Evolutionary conservation across 805 yeast genomes (phyloP).

Genomic region (Saccharomycopsis amapae): DNA sequence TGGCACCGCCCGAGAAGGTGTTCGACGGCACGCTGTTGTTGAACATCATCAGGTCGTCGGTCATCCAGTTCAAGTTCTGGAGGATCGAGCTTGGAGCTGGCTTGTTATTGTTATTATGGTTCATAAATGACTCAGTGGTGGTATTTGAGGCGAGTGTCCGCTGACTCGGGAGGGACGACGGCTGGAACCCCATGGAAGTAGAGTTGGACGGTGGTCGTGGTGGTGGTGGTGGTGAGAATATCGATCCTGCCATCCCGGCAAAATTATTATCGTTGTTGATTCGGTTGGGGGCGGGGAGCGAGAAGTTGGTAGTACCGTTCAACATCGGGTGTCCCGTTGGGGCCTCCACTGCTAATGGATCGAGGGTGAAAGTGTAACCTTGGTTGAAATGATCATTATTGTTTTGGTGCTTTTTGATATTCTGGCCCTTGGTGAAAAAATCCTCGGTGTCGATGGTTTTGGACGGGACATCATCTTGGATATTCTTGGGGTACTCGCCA

Average conservation of each 20-base stretch:
- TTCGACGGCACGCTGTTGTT: not conserved
- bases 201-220: no score
- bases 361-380: conserved; percentile 35
- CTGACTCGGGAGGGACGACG: not conserved
- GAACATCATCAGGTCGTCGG: no score
- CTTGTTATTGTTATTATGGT: not conserved
- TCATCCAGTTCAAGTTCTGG: not conserved
- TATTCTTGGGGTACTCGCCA: no score
- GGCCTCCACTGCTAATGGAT: conserved; percentile 45
- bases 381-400: conserved; percentile 10
- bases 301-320: no score
- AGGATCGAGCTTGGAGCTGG: not conserved
- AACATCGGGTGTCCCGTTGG: conserved; percentile 22
- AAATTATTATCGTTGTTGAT: no score
- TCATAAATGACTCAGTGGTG: no score
- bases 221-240: no score
- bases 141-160: not conserved
- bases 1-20: no score
- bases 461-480: no score
- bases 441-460: not conserved
- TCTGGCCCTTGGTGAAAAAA: not conserved
- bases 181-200: conserved; percentile 1
- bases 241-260: no score
- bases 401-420: no score
- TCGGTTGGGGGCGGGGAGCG: no score